Base-by-base conservation (phyloP, 164 flowering plant species). In the Macadamia integrifolia region DNA sequence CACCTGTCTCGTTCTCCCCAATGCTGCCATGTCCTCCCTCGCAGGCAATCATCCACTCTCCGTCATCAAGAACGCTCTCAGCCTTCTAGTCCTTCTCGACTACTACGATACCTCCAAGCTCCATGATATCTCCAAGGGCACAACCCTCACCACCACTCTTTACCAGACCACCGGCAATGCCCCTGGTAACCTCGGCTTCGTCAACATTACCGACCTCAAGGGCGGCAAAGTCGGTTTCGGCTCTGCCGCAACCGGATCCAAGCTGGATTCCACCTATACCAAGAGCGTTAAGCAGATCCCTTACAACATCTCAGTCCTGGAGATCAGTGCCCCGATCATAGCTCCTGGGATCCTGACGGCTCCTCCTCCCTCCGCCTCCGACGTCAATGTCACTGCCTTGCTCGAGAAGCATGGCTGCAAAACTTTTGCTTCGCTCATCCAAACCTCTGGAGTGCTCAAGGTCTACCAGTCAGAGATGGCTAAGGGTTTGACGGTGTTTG, bases 141-240 rank as follows among this genome's bases (percentile, higher is more conserved):
- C 97, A 48, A 81, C 83, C 1, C 81, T 88, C 60, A 48, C 88
- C 78, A 93, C 97, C 71, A 88, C 98, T 30, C 83, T 93, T n/a
- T 93, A 88, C 80, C 98, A 93, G 66, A 88, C 97, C 67, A 88
- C 96, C 78, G 98, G 98, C 0, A 71, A 75, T 17, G 96, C 93
- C 50, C 76, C 78, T 30, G 93, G 90, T 0, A 84, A 86, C 42
- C 68, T 78, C 2, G 98, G 98, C 1, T 87, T 83, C 67, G 90
- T 93, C 75, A 93, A 93, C 84, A 91, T 93, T 64, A 93, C 98
- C 49, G 96, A 91, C 58, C 76, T 87, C 28, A 77, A 80, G 50
- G 97, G 96, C 11, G 98, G 98, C 9, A 86, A 85, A 68, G 97
- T 93, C 68, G 87, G 81, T 0, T 90, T 93, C 80, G 96, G 96